These are phyloP conservation scores for Hymenoscyphus fraxineus DNA, from an alignment of 2,329 filamentous ascomycete genomes.

Conservation along the genomic window DNA sequence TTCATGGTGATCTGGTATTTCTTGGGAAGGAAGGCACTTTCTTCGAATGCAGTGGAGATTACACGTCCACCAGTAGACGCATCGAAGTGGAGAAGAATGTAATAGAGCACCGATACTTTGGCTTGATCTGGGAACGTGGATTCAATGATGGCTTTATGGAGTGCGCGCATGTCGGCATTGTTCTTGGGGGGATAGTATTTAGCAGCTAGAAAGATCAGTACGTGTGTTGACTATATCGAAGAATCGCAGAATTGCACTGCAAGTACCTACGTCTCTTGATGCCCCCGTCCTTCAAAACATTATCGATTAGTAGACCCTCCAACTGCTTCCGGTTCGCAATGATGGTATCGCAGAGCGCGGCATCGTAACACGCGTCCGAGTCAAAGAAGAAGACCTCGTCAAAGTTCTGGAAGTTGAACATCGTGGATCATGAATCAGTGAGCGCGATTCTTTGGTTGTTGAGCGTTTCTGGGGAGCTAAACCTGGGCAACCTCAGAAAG, in stretches of 20 bases:
- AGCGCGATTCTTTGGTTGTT: no score
- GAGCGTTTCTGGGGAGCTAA: no score
- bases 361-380: slow-evolving; percentile 58
- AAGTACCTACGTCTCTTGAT: slow-evolving; percentile 62
- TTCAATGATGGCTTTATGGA: slow-evolving; percentile 68
- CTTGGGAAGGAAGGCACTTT: slow-evolving; percentile 61
- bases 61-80: slow-evolving; percentile 41
- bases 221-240: neutral
- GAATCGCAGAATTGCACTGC: neutral
- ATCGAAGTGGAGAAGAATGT: slow-evolving; percentile 71
- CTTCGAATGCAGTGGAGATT: slow-evolving; percentile 55
- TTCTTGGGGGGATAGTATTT: slow-evolving; percentile 73
- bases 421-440: slow-evolving; percentile 31
- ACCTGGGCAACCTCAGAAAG: no score
- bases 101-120: slow-evolving; percentile 80
- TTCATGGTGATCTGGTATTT: slow-evolving; percentile 79
- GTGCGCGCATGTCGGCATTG: slow-evolving; percentile 61
- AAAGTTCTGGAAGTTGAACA: slow-evolving; percentile 65
- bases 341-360: slow-evolving; percentile 58
- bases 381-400: slow-evolving; percentile 63
- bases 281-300: slow-evolving; percentile 66
- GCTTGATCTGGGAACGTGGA: slow-evolving; percentile 65
- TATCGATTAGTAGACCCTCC: slow-evolving; percentile 76
- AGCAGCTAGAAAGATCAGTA: slow-evolving; percentile 39
- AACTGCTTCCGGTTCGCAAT: slow-evolving; percentile 63